Percentiles rank a stretch among this genome's conserved stretches.
These are phyloP conservation scores for Mycena kentingensis DNA, from an alignment of 768 basidiomycete species.

Conservation along the genomic window DNA sequence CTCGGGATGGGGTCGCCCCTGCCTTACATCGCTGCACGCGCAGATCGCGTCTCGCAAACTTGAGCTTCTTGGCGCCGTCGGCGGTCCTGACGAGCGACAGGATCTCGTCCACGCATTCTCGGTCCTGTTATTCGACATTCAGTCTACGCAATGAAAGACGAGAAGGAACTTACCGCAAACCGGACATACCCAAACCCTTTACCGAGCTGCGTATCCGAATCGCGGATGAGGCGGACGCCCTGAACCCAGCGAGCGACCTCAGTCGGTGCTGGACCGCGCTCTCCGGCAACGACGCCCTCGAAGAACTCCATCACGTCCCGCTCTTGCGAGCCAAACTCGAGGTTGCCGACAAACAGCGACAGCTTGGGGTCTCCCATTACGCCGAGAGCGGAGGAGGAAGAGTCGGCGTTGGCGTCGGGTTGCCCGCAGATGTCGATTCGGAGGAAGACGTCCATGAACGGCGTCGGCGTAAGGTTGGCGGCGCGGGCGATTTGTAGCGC, in stretches of 20 bases:
- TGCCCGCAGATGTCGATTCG: conserved; percentile 71
- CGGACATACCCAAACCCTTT: conserved; percentile 96
- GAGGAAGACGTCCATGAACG: conserved; percentile 76
- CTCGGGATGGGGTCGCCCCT: conserved; percentile 42
- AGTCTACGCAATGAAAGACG: not conserved
- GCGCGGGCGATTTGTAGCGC: conserved; percentile 57
- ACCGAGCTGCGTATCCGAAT: conserved; percentile 89
- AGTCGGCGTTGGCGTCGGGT: conserved; percentile 25
- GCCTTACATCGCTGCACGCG: conserved; percentile 91
- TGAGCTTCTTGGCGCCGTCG: conserved; percentile 53
- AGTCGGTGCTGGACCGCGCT: conserved; percentile 59
- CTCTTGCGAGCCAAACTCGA: conserved; percentile 91
- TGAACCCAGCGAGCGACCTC: conserved; percentile 62
- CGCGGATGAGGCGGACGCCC: conserved; percentile 84
- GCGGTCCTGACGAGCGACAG: conserved; percentile 68
- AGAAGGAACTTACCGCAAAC: conserved; percentile 61
- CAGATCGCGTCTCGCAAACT: conserved; percentile 90
- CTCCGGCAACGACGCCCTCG: conserved; percentile 70
- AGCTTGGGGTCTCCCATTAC: conserved; percentile 66
- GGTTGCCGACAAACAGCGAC: conserved; percentile 87
- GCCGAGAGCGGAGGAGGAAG: no score
- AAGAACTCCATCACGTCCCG: conserved; percentile 88
- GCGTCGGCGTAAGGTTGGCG: conserved; percentile 63
- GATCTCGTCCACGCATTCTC: conserved; percentile 89
- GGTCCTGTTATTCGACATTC: conserved; percentile 57